Percentiles rank a stretch among this genome's conserved stretches.
Evolutionary conservation across 352 stramenopile genomes (phyloP).

Genomic region (Paralagenidium karlingii): DNA sequence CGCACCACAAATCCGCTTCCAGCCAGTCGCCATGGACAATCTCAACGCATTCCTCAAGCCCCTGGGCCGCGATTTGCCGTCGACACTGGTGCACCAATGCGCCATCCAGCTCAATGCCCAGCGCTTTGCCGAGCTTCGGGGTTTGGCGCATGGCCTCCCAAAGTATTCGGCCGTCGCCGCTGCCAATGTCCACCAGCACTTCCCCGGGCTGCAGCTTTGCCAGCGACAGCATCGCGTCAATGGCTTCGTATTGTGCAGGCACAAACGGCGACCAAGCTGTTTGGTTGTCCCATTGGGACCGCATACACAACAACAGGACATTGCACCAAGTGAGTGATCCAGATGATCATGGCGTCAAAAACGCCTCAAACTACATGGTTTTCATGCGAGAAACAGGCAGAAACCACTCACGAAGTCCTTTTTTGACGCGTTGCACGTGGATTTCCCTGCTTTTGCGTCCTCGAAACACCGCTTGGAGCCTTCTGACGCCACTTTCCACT

Average conservation of each 20-base stretch:
- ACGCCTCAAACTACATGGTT: too few relatives aligned
- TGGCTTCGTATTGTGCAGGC: conserved; percentile 39
- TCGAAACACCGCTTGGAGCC: conserved; percentile 45
- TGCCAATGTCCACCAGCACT: conserved; percentile 48
- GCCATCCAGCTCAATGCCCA: conserved; percentile 43
- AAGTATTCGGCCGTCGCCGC: conserved; percentile 45
- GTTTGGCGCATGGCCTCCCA: conserved; percentile 16
- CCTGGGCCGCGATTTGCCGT: conserved; percentile 4
- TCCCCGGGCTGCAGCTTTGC: conserved; percentile 21
- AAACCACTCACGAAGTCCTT: conserved; percentile 26
- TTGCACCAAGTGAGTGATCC: background rate
- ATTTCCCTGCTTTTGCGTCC: conserved; percentile 30
- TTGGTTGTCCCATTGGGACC: too few relatives aligned
- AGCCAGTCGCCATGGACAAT: conserved; percentile 47
- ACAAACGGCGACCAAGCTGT: conserved; percentile 61
- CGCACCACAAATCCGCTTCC: conserved; percentile 20
- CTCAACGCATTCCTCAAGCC: conserved; percentile 9
- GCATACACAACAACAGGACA: conserved; percentile 1
- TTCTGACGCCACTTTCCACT: conserved; percentile 14
- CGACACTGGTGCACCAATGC: conserved; percentile 31
- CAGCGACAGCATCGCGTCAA: conserved; percentile 30
- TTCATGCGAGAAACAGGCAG: too few relatives aligned
- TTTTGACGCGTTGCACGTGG: conserved; percentile 34
- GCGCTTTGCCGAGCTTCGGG: conserved; percentile 10
- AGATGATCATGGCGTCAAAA: background rate